A percentile compares a stretch with the other conserved stretches of the same genome.
Evolutionary conservation across 495 filamentous ascomycete genomes (phyloP).

Genomic region (Penicillium manginii): DNA sequence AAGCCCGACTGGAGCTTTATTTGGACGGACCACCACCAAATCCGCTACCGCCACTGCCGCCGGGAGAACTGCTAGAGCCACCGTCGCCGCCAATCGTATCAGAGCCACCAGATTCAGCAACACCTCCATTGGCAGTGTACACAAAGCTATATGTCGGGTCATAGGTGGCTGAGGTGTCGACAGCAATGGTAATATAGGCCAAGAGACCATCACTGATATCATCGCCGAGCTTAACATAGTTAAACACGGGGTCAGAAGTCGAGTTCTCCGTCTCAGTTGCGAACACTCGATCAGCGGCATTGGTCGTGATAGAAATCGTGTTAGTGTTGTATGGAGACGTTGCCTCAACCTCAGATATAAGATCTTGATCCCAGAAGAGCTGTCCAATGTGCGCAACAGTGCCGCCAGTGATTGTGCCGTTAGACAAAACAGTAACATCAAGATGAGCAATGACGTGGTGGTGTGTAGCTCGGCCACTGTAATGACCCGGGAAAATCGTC

Average conservation of each 20-base stretch:
- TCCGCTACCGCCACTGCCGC: no score
- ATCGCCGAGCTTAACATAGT: conserved; percentile 56
- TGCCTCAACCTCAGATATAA: conserved; percentile 45
- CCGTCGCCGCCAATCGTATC: background rate
- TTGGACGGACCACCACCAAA: no score
- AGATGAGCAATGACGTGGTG: conserved; percentile 13
- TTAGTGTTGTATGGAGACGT: conserved; percentile 57
- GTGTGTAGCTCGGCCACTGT: background rate
- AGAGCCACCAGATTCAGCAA: background rate
- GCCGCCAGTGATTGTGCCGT: conserved; percentile 49
- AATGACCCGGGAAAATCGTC: background rate
- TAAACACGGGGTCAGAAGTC: conserved; percentile 56
- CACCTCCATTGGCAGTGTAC: conserved; percentile 7
- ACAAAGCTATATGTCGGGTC: conserved; percentile 10
- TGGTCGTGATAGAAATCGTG: conserved; percentile 42
- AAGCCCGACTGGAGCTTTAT: no score
- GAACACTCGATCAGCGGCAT: conserved; percentile 51
- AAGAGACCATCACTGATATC: conserved; percentile 54
- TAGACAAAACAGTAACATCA: conserved; percentile 42
- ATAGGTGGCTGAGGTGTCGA: conserved; percentile 38
- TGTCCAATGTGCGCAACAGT: conserved; percentile 57
- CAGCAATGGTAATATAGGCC: conserved; percentile 55
- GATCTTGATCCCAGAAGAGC: conserved; percentile 55
- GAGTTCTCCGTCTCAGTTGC: conserved; percentile 44
- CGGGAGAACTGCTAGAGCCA: background rate